phyloP scores from a whole-genome alignment of 257 asterid species.

The Solanum appendiculatum region DNA sequence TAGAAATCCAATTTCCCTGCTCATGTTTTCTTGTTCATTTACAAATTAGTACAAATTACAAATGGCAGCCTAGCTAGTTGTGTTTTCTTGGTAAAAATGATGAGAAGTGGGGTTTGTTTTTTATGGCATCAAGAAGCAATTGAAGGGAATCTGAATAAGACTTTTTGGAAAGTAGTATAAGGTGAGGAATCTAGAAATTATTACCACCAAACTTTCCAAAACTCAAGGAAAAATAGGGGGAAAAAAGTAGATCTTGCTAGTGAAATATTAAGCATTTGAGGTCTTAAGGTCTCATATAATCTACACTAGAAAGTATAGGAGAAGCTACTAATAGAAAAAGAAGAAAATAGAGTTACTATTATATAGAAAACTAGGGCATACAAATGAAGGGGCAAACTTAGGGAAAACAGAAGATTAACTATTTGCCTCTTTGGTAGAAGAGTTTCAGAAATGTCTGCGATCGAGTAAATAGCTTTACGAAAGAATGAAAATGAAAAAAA shows the following conservation, averaged over 20 bases:
- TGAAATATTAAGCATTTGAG: conserved; percentile 11
- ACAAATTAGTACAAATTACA: background rate
- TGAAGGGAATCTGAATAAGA: conserved; percentile 34
- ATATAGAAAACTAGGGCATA: background rate
- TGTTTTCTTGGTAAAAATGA: background rate
- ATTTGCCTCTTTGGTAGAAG: background rate
- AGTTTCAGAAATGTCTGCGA: background rate
- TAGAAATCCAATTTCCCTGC: conserved; percentile 36
- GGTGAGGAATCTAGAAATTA: conserved; percentile 48
- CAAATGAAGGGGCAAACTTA: background rate
- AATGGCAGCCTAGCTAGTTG: background rate
- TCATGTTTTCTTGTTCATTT: conserved; percentile 20
- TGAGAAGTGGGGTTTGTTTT: background rate
- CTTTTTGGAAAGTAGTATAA: conserved; percentile 25
- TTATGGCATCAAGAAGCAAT: conserved; percentile 12
- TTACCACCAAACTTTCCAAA: conserved; percentile 43
- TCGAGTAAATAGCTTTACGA: background rate
- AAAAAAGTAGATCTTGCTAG: conserved; percentile 21
- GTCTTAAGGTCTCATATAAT: conserved; percentile 1
- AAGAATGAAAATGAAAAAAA: background rate
- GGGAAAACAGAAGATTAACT: background rate
- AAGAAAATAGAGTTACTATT: background rate
- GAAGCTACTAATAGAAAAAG: background rate
- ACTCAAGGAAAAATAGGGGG: conserved; percentile 20
- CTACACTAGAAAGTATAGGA: background rate